Evolutionary conservation across 2,329 filamentous ascomycete genomes (phyloP).

Genomic region (Xylariaceae sp.): DNA sequence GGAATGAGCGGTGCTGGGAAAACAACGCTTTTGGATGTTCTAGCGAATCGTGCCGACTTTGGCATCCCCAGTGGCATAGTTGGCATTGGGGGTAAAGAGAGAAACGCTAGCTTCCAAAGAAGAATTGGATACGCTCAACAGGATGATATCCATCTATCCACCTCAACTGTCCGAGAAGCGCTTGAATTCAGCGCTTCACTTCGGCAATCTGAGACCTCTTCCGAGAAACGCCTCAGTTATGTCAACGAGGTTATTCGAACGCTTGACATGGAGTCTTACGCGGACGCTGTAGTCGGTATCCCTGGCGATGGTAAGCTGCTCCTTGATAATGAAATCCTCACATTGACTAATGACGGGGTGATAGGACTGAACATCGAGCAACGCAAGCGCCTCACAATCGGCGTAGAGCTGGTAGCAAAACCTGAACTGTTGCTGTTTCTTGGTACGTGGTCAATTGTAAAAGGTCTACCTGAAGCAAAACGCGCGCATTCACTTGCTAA

Average conservation of each 20-base stretch:
- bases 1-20: slow-evolving; percentile 85
- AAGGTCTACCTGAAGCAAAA: too few relatives aligned
- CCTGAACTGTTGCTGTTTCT: slow-evolving; percentile 74
- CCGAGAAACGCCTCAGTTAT: slow-evolving; percentile 71
- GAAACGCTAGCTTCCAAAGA: slow-evolving; percentile 76
- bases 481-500: slow-evolving; percentile 50
- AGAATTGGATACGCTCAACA: slow-evolving; percentile 89
- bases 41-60: slow-evolving; percentile 78
- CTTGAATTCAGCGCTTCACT: slow-evolving; percentile 78
- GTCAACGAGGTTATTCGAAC: slow-evolving; percentile 64
- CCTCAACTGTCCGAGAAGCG: slow-evolving; percentile 79
- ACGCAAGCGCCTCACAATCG: slow-evolving; percentile 74
- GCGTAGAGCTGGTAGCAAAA: slow-evolving; percentile 84
- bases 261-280: neutral
- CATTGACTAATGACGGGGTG: too few relatives aligned
- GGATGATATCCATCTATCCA: slow-evolving; percentile 79
- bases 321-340: too few relatives aligned
- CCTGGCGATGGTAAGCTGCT: slow-evolving; percentile 53
- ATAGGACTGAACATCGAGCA: slow-evolving; percentile 42
- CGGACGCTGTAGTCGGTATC: slow-evolving; percentile 61
- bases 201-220: slow-evolving; percentile 65
- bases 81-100: slow-evolving; percentile 54
- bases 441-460: neutral
- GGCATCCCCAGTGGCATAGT: slow-evolving; percentile 81
- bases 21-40: slow-evolving; percentile 77